Percentiles rank a stretch among this genome's conserved stretches.
phyloP scores from a whole-genome alignment of 371 early-diverging fungal species.

The Capillidium heterosporum region DNA sequence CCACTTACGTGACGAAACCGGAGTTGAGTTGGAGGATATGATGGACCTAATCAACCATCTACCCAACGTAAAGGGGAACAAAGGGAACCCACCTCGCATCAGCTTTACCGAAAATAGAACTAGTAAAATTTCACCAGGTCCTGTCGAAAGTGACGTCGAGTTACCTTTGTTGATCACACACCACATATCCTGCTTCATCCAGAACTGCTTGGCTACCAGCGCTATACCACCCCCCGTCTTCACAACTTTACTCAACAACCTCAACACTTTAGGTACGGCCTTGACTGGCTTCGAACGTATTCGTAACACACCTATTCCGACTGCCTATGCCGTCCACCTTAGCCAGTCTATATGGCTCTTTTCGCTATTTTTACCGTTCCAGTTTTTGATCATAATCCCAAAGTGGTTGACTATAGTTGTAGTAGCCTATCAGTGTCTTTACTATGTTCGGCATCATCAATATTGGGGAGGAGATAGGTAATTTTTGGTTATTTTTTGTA shows the following conservation, averaged over 20 bases:
- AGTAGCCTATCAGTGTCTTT: constrained; percentile 27
- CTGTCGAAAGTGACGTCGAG: background rate
- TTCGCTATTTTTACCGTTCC: constrained; percentile 30
- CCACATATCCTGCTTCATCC: background rate
- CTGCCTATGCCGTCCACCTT: constrained; percentile 49
- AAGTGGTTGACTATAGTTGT: background rate
- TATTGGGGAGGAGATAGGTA: constrained; percentile 54
- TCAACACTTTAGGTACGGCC: constrained; percentile 6
- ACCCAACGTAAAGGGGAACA: constrained; percentile 16
- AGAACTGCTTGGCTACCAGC: background rate
- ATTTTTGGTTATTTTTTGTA: constrained; percentile 18
- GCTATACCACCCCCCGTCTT: background rate
- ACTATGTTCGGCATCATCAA: constrained; percentile 48
- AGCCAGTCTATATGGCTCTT: constrained; percentile 19
- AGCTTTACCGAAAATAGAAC: background rate
- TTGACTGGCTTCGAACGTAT: constrained; percentile 42
- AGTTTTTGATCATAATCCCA: background rate
- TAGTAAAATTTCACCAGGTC: background rate
- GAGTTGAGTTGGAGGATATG: constrained; percentile 26
- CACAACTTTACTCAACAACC: background rate
- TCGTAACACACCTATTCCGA: constrained; percentile 44
- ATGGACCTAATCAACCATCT: constrained; percentile 19
- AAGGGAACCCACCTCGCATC: background rate
- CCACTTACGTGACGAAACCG: constrained; percentile 46
- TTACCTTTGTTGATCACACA: background rate